phyloP scores from a whole-genome alignment of 2,329 filamentous ascomycete genomes.

The Pyrenochaeta sp. region DNA sequence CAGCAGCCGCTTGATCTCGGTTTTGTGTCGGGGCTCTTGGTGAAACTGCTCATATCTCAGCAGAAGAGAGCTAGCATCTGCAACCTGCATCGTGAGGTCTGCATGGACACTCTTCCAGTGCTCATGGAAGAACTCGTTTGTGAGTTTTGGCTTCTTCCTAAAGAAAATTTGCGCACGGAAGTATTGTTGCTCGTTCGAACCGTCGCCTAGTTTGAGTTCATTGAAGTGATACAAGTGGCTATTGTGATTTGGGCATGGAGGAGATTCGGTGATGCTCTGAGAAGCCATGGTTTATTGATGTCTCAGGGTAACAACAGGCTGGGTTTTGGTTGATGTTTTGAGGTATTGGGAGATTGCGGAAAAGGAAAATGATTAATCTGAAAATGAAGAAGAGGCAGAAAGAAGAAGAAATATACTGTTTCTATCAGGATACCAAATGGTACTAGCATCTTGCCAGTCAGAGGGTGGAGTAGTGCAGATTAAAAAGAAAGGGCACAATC shows the following conservation, averaged over 20 bases:
- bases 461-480: no score
- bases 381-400: no score
- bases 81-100: constrained; percentile 17
- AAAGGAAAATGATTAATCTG: no score
- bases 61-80: constrained; percentile 6
- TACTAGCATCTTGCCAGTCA: no score
- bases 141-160: constrained; percentile 18
- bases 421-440: no score
- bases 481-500: not conserved
- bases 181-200: constrained; percentile 18
- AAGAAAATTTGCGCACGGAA: constrained; percentile 19
- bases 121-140: constrained; percentile 19
- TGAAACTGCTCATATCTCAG: constrained; percentile 19
- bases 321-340: not conserved
- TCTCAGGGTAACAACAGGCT: no score
- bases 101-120: constrained; percentile 21
- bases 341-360: not conserved
- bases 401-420: no score
- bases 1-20: constrained; percentile 8
- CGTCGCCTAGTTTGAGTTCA: constrained; percentile 9
- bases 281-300: no score
- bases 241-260: constrained; percentile 16
- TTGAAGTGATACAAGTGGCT: constrained; percentile 13
- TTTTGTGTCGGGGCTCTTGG: constrained; percentile 6
- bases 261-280: not conserved